Conservation (phyloP, 179 eudicot genomes). For the Actinidia chinensis region DNA sequence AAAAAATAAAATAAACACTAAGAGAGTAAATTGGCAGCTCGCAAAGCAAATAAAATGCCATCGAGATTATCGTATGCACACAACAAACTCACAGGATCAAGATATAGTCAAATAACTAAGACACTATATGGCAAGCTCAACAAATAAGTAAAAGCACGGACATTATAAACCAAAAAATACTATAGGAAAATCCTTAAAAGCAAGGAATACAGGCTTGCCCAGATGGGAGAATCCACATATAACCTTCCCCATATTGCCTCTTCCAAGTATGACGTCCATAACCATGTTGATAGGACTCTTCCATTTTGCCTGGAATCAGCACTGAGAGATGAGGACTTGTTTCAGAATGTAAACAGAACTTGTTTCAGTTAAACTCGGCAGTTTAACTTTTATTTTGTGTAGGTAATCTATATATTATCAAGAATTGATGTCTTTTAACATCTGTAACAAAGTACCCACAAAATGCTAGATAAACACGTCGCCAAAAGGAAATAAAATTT, state of each 20-base stretch:
- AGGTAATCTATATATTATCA: not conserved
- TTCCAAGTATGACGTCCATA: constrained; percentile 25
- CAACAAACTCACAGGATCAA: not conserved
- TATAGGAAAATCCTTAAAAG: not conserved
- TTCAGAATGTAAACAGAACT: not conserved
- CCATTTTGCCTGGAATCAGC: constrained; percentile 34
- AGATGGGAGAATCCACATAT: constrained; percentile 39
- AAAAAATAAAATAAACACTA: no score
- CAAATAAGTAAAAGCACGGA: not conserved
- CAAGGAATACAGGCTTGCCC: constrained; percentile 52
- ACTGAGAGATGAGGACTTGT: not conserved
- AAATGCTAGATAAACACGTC: not conserved
- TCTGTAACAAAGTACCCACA: not conserved
- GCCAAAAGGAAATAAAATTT: not conserved
- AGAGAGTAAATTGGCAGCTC: not conserved
- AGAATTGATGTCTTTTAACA: not conserved
- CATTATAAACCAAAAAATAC: constrained; percentile 10
- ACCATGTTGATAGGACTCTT: constrained; percentile 24
- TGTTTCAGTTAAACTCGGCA: not conserved
- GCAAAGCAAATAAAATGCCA: not conserved
- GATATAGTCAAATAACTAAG: not conserved
- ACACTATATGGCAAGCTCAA: not conserved
- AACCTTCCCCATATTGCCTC: constrained; percentile 23
- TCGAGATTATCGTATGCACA: not conserved
- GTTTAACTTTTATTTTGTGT: not conserved